phyloP scores from a whole-genome alignment of 2,329 filamentous ascomycete species.

The Xylariaceae sp. region DNA sequence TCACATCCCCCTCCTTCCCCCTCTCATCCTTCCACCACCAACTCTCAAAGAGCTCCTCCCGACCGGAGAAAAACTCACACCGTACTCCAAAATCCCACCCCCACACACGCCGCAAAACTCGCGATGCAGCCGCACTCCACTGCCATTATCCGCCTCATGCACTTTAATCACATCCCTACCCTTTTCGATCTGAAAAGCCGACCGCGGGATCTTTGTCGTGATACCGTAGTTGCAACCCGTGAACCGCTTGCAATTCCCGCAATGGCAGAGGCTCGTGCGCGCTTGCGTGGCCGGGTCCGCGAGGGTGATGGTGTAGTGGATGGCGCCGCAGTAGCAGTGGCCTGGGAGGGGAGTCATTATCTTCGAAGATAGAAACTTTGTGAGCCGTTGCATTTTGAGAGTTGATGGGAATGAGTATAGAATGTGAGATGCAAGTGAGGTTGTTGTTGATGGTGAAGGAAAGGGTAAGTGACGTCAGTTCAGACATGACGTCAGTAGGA shows the following conservation, averaged over 20 bases:
- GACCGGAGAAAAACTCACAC: slow-evolving; percentile 29
- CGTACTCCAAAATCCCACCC: slow-evolving; percentile 47
- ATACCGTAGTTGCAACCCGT: slow-evolving; percentile 48
- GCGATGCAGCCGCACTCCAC: slow-evolving; percentile 41
- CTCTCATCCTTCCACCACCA: no score
- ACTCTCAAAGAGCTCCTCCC: no score
- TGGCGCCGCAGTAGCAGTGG: slow-evolving; percentile 43
- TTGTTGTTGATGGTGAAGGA: no score
- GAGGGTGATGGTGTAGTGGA: slow-evolving; percentile 43
- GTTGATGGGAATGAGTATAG: no score
- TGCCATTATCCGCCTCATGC: slow-evolving; percentile 46
- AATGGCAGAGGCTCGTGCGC: slow-evolving; percentile 49
- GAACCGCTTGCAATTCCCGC: slow-evolving; percentile 49
- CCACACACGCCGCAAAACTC: slow-evolving; percentile 51
- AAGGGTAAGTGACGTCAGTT: no score
- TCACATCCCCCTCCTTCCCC: no score
- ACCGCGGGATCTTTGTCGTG: slow-evolving; percentile 45
- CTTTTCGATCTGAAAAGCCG: slow-evolving; percentile 37
- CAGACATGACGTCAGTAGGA: no score
- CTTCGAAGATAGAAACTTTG: no score
- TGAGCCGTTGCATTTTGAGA: no score
- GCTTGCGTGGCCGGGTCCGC: slow-evolving; percentile 40
- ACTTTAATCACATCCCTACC: slow-evolving; percentile 35
- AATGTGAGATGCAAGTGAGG: no score
- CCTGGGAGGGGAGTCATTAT: slow-evolving; percentile 27